Conservation (phyloP, 2,329 filamentous ascomycete genomes). For the Diaporthe citriasiana region DNA sequence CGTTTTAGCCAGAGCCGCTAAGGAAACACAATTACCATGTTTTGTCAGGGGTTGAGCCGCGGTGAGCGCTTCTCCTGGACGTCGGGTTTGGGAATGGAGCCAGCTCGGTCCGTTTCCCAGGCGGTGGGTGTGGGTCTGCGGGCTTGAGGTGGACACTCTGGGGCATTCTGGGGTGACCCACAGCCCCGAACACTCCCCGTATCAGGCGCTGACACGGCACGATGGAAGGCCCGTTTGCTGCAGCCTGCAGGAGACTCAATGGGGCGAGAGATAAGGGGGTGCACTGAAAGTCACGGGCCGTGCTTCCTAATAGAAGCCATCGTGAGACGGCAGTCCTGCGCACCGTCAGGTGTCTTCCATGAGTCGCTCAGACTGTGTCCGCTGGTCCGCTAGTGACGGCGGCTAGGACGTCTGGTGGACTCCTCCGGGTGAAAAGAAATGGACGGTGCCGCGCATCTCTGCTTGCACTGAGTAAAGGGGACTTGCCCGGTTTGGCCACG, state of each 20-base stretch:
- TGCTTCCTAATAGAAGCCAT: slow-evolving; percentile 23
- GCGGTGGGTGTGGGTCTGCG: slow-evolving; percentile 40
- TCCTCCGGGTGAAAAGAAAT: neutral
- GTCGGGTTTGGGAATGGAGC: slow-evolving; percentile 28
- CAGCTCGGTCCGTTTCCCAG: slow-evolving; percentile 41
- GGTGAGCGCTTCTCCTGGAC: slow-evolving; percentile 34
- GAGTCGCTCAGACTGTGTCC: slow-evolving; percentile 12
- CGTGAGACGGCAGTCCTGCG: neutral
- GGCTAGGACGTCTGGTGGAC: neutral
- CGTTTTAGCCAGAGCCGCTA: slow-evolving; percentile 31
- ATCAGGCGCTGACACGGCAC: slow-evolving; percentile 38
- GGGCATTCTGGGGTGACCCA: slow-evolving; percentile 37
- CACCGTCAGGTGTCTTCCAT: slow-evolving; percentile 18
- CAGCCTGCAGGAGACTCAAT: slow-evolving; percentile 37
- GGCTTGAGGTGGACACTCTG: slow-evolving; percentile 34
- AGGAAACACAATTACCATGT: slow-evolving; percentile 12
- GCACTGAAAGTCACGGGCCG: slow-evolving; percentile 36
- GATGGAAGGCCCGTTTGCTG: slow-evolving; percentile 23
- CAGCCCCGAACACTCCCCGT: slow-evolving; percentile 37
- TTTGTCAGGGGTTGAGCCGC: slow-evolving; percentile 32
- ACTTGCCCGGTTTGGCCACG: neutral
- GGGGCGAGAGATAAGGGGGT: slow-evolving; percentile 29
- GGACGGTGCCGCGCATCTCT: neutral
- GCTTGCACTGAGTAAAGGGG: neutral
- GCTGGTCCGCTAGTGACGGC: neutral